A percentile compares a stretch with the other conserved stretches of the same genome.
Evolutionary conservation across 495 filamentous ascomycete species (phyloP).

Genomic region (Neurospora sp.): DNA sequence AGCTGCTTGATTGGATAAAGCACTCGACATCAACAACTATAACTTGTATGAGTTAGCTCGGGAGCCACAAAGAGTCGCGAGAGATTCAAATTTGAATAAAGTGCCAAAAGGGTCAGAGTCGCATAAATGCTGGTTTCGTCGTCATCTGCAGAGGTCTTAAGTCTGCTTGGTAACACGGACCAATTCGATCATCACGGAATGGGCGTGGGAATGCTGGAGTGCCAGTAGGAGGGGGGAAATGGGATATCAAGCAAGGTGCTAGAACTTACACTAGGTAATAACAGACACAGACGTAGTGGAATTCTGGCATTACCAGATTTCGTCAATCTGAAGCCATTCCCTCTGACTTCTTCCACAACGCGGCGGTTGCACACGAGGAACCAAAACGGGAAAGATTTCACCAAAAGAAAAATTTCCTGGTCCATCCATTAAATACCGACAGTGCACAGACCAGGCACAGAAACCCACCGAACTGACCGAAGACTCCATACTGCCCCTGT

Average conservation of each 20-base stretch:
- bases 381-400: conserved; percentile 4
- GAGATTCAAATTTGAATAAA: not conserved
- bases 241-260: not conserved
- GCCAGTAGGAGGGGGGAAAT: not conserved
- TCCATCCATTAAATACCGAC: conserved; percentile 15
- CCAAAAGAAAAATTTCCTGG: conserved; percentile 11
- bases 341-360: not conserved
- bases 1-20: not conserved
- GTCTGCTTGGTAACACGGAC: conserved; percentile 99
- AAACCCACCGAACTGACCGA: not conserved
- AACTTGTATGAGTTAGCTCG: not conserved
- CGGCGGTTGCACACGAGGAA: conserved; percentile 15
- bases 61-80: not conserved
- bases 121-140: conserved; percentile 68
- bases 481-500: not conserved
- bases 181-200: conserved; percentile 84
- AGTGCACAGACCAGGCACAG: conserved; percentile 7
- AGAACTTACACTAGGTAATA: not conserved
- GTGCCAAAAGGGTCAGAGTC: conserved; percentile 58
- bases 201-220: not conserved
- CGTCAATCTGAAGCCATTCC: not conserved
- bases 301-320: not conserved
- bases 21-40: not conserved
- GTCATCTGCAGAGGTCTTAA: conserved; percentile 86
- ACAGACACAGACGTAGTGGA: not conserved